phyloP scores from a whole-genome alignment of 345 rosid species.

The Melaleuca alternifolia region DNA sequence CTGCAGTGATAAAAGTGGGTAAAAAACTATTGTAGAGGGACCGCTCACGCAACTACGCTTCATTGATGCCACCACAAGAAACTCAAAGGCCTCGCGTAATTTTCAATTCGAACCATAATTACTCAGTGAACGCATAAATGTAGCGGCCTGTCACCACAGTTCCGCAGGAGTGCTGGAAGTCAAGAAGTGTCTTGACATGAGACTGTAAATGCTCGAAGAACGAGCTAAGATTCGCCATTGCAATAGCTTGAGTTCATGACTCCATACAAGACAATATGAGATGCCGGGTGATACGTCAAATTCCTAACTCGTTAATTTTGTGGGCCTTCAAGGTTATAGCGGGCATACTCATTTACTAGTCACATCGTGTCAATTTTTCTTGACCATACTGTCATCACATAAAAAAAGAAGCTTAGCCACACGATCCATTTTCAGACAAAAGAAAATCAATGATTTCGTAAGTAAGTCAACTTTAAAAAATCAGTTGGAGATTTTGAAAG shows the following conservation, averaged over 20 bases:
- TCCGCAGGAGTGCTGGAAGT: accelerated
- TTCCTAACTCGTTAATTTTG: background rate
- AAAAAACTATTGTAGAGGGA: too few relatives aligned
- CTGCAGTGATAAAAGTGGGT: too few relatives aligned
- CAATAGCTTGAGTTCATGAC: background rate
- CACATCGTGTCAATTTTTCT: too few relatives aligned
- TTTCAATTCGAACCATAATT: background rate
- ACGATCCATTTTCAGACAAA: too few relatives aligned
- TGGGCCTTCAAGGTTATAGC: too few relatives aligned
- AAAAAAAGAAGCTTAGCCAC: too few relatives aligned
- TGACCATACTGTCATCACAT: too few relatives aligned
- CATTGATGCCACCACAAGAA: background rate
- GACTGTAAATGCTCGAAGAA: background rate
- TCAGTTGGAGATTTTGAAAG: too few relatives aligned
- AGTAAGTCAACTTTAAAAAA: too few relatives aligned
- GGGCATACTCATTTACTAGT: too few relatives aligned
- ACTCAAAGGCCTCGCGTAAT: background rate
- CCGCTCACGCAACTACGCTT: background rate
- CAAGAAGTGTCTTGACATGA: background rate
- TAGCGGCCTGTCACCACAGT: background rate
- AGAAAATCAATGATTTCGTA: too few relatives aligned
- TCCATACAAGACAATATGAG: background rate
- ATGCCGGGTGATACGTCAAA: too few relatives aligned
- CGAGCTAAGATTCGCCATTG: accelerated
- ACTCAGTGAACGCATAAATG: background rate